Conservation (phyloP, 75 land plant species). For the Sequoia sempervirens region DNA sequence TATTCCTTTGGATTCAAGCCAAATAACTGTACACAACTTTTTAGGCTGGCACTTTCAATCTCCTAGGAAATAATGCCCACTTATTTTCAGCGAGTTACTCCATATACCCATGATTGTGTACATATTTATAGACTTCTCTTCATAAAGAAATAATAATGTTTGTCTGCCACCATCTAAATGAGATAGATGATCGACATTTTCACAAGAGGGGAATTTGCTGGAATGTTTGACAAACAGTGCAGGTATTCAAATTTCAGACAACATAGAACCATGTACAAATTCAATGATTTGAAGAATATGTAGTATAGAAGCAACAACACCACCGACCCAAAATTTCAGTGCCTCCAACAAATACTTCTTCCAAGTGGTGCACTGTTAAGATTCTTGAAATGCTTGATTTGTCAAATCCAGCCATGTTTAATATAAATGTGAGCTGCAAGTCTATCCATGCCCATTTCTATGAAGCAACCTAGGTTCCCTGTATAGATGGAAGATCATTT, state of each 20-base stretch:
- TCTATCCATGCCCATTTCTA: not conserved
- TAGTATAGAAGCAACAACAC: not conserved
- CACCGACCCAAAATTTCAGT: not conserved
- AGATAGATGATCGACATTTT: conserved; percentile 3
- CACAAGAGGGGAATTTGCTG: not conserved
- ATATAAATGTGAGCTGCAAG: not conserved
- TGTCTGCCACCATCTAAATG: not conserved
- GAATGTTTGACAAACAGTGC: not conserved
- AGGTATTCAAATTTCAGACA: not conserved
- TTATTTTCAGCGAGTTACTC: not conserved
- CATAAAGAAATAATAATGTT: not conserved
- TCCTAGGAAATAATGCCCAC: not conserved
- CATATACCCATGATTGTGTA: not conserved
- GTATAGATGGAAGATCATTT: conserved; percentile 11
- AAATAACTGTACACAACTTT: conserved; percentile 3
- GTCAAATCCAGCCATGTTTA: not conserved
- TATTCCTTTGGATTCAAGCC: conserved; percentile 7
- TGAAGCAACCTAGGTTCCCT: not conserved
- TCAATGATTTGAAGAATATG: conserved; percentile 1
- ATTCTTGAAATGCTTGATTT: not conserved
- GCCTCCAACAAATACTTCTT: conserved; percentile 2
- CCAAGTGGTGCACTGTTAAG: not conserved
- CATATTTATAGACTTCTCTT: conserved; percentile 2
- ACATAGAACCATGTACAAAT: not conserved
- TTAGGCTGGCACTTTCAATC: not conserved